These are phyloP conservation scores for Eucalyptus leucophloia DNA, from an alignment of 345 rosid species.

Conservation along the genomic window DNA sequence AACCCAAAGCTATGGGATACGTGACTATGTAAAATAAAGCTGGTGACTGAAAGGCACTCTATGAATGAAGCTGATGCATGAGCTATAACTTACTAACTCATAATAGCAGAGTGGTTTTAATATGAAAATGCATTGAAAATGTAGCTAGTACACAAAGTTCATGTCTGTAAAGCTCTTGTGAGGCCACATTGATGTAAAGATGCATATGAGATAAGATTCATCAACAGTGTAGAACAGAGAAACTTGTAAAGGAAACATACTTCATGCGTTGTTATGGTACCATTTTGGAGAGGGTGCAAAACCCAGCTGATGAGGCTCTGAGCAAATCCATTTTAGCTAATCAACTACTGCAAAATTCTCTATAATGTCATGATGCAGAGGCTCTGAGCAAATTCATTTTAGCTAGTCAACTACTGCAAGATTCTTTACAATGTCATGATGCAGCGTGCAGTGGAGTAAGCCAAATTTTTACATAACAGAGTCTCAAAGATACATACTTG, in stretches of 20 bases:
- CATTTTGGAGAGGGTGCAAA: neutral
- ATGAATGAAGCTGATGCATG: neutral
- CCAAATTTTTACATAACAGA: neutral
- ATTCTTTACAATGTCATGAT: neutral
- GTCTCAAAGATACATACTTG: conserved; percentile 5
- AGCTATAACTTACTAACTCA: neutral
- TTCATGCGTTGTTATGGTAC: neutral
- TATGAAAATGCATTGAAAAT: neutral
- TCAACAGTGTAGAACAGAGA: neutral
- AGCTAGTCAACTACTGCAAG: neutral
- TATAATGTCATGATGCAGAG: neutral
- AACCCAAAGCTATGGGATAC: neutral
- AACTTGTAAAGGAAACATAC: neutral
- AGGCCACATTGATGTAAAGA: neutral
- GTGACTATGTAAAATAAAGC: neutral
- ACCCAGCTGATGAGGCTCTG: neutral
- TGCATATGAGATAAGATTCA: neutral
- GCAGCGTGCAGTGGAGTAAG: neutral
- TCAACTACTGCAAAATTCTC: neutral
- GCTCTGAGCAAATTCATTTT: neutral
- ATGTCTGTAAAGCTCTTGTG: neutral
- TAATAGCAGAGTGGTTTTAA: neutral
- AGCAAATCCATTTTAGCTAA: neutral
- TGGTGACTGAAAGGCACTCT: neutral
- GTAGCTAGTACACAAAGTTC: neutral